Percentiles rank a stretch among this genome's conserved stretches.
Conservation (phyloP, 2,329 filamentous ascomycete species). For the Pseudodiploospora longispora region DNA sequence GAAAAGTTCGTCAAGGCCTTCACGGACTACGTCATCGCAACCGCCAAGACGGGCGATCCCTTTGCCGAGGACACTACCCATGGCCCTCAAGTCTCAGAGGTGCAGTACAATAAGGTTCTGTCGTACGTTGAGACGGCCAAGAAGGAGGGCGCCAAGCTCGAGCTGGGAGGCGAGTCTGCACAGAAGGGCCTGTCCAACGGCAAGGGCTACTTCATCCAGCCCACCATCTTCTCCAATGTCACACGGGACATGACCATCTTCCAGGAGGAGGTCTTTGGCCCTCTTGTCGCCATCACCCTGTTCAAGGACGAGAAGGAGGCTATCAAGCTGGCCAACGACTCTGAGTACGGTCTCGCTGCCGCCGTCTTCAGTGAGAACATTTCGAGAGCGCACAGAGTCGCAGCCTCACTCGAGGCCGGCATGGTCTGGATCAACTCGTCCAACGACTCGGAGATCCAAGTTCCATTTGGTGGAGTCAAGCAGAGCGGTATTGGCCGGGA, state of each 20-base stretch:
- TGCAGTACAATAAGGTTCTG: constrained; percentile 63
- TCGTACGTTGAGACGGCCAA: constrained; percentile 63
- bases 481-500: constrained; percentile 41
- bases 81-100: constrained; percentile 64
- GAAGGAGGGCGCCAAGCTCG: constrained; percentile 60
- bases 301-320: constrained; percentile 37
- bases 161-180: constrained; percentile 51
- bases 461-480: constrained; percentile 40
- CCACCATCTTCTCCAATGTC: constrained; percentile 37
- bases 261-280: constrained; percentile 39
- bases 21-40: constrained; percentile 48
- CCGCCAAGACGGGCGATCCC: constrained; percentile 61
- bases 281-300: constrained; percentile 32
- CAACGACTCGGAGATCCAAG: constrained; percentile 34
- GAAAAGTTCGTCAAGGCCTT: constrained; percentile 58
- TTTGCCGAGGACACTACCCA: constrained; percentile 64
- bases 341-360: constrained; percentile 52
- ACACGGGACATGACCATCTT: constrained; percentile 34
- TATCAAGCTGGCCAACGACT: constrained; percentile 38
- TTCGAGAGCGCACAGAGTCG: constrained; percentile 37
- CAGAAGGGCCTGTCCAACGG: constrained; percentile 23
- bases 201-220: constrained; percentile 39
- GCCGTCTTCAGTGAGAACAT: constrained; percentile 56
- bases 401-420: constrained; percentile 52
- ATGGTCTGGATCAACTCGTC: constrained; percentile 46